A percentile compares a stretch with the other conserved stretches of the same genome.
Evolutionary conservation across 371 early-diverging fungal species (phyloP).

Genomic region (Apophysomyces sp.): DNA sequence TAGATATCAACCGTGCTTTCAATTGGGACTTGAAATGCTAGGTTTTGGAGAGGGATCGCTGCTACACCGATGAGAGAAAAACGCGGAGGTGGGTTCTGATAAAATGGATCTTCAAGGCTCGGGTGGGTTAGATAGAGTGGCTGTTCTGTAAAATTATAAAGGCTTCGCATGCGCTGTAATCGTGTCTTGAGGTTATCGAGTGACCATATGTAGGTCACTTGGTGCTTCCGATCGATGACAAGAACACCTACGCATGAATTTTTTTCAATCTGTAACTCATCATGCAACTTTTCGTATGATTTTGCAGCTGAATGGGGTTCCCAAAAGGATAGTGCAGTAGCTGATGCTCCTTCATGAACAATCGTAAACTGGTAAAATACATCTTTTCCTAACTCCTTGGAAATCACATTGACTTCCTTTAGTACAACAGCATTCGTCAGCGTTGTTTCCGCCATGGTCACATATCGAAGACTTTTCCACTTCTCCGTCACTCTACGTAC

Average conservation of each 20-base stretch:
- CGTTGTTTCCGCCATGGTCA: slow-evolving; percentile 74
- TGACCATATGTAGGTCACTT: slow-evolving; percentile 76
- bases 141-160: slow-evolving; percentile 69
- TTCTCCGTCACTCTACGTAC: slow-evolving; percentile 16
- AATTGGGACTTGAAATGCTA: slow-evolving; percentile 49
- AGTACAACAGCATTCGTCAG: slow-evolving; percentile 68
- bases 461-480: slow-evolving; percentile 67
- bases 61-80: slow-evolving; percentile 72
- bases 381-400: slow-evolving; percentile 74
- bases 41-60: slow-evolving; percentile 50
- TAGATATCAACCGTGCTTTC: slow-evolving; percentile 59
- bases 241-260: slow-evolving; percentile 67
- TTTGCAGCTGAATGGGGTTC: slow-evolving; percentile 53
- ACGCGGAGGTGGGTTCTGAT: slow-evolving; percentile 56
- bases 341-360: slow-evolving; percentile 53
- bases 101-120: slow-evolving; percentile 75
- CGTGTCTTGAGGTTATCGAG: slow-evolving; percentile 63
- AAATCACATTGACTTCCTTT: slow-evolving; percentile 88
- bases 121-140: slow-evolving; percentile 72
- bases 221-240: slow-evolving; percentile 70
- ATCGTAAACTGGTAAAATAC: slow-evolving; percentile 83
- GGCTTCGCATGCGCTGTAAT: slow-evolving; percentile 74
- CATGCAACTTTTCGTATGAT: not conserved
- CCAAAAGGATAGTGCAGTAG: slow-evolving; percentile 61
- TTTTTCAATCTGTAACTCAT: not conserved